Evolutionary conservation across 441 rosid species (phyloP).

Genomic region (Theobroma grandiflorum): DNA sequence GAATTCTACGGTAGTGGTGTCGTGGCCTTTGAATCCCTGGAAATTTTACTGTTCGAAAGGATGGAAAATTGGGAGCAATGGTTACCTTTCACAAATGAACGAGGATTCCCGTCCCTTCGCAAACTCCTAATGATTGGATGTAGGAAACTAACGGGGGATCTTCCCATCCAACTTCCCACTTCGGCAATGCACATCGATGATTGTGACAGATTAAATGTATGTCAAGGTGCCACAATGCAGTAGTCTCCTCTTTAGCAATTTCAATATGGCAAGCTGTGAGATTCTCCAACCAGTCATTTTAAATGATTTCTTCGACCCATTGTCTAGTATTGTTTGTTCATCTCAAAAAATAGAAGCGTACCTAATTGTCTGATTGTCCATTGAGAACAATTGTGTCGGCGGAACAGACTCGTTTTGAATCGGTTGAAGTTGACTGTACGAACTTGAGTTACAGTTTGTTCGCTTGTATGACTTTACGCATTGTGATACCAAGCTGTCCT

Average conservation of each 20-base stretch:
- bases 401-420: no score
- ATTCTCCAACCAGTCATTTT: no score
- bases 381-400: no score
- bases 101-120: not conserved
- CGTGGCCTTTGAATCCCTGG: not conserved
- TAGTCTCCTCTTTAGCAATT: not conserved
- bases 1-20: not conserved
- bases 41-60: not conserved
- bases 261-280: no score
- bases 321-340: no score
- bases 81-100: not conserved
- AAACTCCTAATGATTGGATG: not conserved
- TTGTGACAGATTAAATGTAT: not conserved
- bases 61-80: not conserved
- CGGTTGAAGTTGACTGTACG: no score
- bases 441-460: no score
- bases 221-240: not conserved
- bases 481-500: no score
- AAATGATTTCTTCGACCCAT: no score
- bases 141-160: not conserved
- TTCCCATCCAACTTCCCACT: not conserved
- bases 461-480: no score
- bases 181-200: not conserved
- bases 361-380: no score
- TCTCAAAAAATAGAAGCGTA: no score